Evolutionary conservation across 192 early-diverging fungal genomes (phyloP), one percentile per base, ranked within the genome.

Genomic region (Chytriomyces sp.): DNA sequence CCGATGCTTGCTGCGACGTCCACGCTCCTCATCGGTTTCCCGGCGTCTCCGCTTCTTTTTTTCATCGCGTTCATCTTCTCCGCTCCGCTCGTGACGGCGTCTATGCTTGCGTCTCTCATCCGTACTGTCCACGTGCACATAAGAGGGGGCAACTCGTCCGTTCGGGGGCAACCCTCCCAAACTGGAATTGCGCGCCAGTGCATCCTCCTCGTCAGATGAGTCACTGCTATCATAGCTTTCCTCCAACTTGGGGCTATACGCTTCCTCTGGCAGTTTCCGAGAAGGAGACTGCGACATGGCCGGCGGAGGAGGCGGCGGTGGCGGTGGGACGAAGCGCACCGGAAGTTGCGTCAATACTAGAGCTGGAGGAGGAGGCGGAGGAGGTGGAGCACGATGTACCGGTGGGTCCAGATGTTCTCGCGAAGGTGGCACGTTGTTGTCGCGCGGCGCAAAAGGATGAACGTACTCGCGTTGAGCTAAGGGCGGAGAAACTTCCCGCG

Each of bases 291-390:
- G 56, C 26, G 54, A 56, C 22, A 36, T 36, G 17, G 17, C 22
- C 8, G 52, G 41, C 8, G 31, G 49, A 19, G 65, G 65, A n/a
- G 44, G 49, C 4, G 41, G 25, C 8, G 59, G 49, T 30, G 65
- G 65, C 3, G 65, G 65, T 6, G 65, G 65, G 32, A 68, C 19
- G 36, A 68, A 68, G 5, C 52, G 17, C 17, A 28, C 12, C 7
- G 65, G 65, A 30, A n/a, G n/a, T n/a, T n/a, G n/a, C n/a, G n/a
- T n/a, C n/a, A n/a, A n/a, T n/a, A n/a, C n/a, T n/a, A n/a, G n/a
- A n/a, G n/a, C n/a, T n/a, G n/a, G n/a, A n/a, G n/a, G n/a, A n/a
- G n/a, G n/a, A n/a, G n/a, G n/a, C n/a, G n/a, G n/a, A n/a, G n/a
- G n/a, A n/a, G n/a, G n/a, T n/a, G n/a, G n/a, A n/a, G n/a, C n/a